phyloP scores from a whole-genome alignment of 305 asterid genomes.

The Fraxinus velutina region DNA sequence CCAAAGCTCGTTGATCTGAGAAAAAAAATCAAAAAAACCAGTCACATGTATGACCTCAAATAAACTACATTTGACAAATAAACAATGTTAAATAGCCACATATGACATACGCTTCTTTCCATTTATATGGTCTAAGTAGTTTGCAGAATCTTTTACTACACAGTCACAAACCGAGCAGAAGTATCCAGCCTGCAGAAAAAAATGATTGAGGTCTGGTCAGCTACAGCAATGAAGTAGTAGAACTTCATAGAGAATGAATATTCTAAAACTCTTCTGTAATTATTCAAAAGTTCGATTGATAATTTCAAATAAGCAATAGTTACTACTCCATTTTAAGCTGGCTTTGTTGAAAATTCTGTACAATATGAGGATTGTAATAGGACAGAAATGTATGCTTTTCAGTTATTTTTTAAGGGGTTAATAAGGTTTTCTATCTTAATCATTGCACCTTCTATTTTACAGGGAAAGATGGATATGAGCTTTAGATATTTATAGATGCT shows the following conservation, averaged over 20 bases:
- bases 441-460: background rate
- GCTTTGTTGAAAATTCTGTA: background rate
- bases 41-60: constrained; percentile 3
- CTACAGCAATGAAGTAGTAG: background rate
- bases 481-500: background rate
- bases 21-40: constrained; percentile 14
- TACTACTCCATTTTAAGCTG: constrained; percentile 7
- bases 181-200: constrained; percentile 85
- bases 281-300: constrained; percentile 5
- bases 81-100: constrained; percentile 7
- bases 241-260: background rate
- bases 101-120: constrained; percentile 90
- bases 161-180: constrained; percentile 91
- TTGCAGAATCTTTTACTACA: constrained; percentile 94
- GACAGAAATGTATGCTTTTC: constrained; percentile 7
- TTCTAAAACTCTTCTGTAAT: constrained; percentile 13
- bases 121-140: constrained; percentile 95
- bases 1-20: constrained; percentile 96
- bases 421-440: background rate
- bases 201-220: constrained; percentile 17
- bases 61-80: constrained; percentile 4
- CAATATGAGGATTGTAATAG: background rate
- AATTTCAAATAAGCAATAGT: constrained; percentile 5
- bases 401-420: background rate
- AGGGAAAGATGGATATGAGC: background rate